Percentiles rank a stretch among this genome's conserved stretches.
These are phyloP conservation scores for Aspergillus panamensis DNA, from an alignment of 495 filamentous ascomycete species.

Conservation along the genomic window DNA sequence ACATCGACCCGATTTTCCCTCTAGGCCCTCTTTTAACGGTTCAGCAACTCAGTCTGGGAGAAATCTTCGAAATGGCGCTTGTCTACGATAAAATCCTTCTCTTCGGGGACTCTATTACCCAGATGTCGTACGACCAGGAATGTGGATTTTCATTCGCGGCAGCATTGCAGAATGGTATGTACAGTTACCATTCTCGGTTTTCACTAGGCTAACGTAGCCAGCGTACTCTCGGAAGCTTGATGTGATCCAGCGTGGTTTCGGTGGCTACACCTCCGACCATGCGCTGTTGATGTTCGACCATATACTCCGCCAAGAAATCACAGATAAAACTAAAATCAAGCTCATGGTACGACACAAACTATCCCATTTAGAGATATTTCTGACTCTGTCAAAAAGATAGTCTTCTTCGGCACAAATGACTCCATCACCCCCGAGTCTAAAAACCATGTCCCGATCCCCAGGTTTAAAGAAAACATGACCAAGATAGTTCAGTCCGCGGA, in stretches of 20 bases:
- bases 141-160: background rate
- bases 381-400: background rate
- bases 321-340: background rate
- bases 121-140: background rate
- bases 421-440: background rate
- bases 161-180: background rate
- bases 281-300: background rate
- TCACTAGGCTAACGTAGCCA: background rate
- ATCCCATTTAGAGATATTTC: background rate
- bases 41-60: too few species aligned
- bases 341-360: background rate
- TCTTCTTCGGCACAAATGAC: background rate
- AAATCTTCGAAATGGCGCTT: background rate
- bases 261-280: background rate
- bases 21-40: too few species aligned
- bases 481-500: background rate
- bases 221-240: slow-evolving; percentile 1
- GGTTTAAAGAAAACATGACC: background rate
- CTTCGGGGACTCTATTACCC: background rate
- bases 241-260: background rate
- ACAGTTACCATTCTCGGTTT: background rate
- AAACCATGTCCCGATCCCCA: background rate
- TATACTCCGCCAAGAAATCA: background rate
- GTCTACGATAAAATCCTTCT: background rate
- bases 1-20: too few species aligned